These are phyloP conservation scores for Fusarium sacchari DNA, from an alignment of 2,329 filamentous ascomycete genomes.

Conservation along the genomic window DNA sequence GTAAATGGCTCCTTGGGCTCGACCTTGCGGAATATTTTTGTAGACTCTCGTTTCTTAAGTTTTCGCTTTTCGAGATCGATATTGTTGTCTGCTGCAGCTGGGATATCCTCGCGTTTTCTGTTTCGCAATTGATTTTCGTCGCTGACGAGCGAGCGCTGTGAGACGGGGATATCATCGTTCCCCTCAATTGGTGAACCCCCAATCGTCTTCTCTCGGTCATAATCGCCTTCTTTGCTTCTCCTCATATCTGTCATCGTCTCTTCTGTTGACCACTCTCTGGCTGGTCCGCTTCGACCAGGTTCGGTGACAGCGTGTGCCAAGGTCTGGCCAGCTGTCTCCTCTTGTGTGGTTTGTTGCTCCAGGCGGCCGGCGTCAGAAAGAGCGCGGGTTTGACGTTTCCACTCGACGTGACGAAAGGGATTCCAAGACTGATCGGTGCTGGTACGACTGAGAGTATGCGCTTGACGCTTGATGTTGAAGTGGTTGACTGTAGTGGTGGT, in stretches of 20 bases:
- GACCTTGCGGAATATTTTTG: slow-evolving; percentile 57
- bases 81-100: slow-evolving; percentile 6
- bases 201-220: slow-evolving; percentile 23
- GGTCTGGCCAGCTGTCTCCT: slow-evolving; percentile 40
- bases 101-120: slow-evolving; percentile 43
- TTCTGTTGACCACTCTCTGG: slow-evolving; percentile 40
- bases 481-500: slow-evolving; percentile 54
- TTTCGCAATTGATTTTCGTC: slow-evolving; percentile 45
- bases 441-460: slow-evolving; percentile 55
- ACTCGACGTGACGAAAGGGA: slow-evolving; percentile 56
- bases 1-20: slow-evolving; percentile 67
- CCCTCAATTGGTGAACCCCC: slow-evolving; percentile 33
- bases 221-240: slow-evolving; percentile 19
- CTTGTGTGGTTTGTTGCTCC: slow-evolving; percentile 45
- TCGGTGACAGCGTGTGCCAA: slow-evolving; percentile 51
- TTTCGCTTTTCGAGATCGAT: slow-evolving; percentile 41
- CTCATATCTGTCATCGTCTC: slow-evolving; percentile 39
- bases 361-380: slow-evolving; percentile 45
- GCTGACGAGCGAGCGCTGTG: slow-evolving; percentile 31
- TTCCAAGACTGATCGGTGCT: slow-evolving; percentile 54
- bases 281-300: slow-evolving; percentile 41
- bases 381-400: slow-evolving; percentile 43
- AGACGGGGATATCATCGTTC: slow-evolving; percentile 29
- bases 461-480: slow-evolving; percentile 56
- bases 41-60: slow-evolving; percentile 54